A percentile compares a stretch with the other conserved stretches of the same genome.
These are phyloP conservation scores for Knoxia roxburghii DNA, from an alignment of 257 asterid species.

Conservation along the genomic window DNA sequence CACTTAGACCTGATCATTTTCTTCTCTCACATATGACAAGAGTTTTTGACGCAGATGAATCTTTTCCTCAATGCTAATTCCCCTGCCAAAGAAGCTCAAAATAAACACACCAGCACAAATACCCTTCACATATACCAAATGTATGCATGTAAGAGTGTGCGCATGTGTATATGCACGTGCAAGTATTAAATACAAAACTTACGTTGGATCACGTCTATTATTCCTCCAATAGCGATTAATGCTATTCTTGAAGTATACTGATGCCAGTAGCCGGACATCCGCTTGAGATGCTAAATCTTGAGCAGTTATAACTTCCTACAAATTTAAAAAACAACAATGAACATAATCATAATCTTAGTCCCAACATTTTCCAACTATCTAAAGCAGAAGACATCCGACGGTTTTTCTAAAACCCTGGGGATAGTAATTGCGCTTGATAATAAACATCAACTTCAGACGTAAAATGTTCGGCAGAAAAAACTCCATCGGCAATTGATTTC, in stretches of 20 bases:
- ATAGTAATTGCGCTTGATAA: neutral
- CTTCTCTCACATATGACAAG: constrained; percentile 82
- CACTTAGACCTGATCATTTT: constrained; percentile 67
- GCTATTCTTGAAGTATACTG: constrained; percentile 84
- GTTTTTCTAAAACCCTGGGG: neutral
- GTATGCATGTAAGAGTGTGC: neutral
- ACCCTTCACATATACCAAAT: neutral
- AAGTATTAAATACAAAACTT: constrained; percentile 24
- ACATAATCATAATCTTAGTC: neutral
- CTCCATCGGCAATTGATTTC: constrained; percentile 56
- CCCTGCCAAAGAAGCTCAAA: constrained; percentile 42
- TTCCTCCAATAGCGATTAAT: constrained; percentile 84
- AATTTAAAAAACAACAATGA: neutral
- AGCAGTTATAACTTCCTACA: constrained; percentile 81
- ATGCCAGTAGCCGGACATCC: constrained; percentile 84
- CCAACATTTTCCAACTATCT: neutral
- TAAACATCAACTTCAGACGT: constrained; percentile 49
- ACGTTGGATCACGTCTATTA: constrained; percentile 76
- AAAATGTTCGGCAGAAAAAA: constrained; percentile 64
- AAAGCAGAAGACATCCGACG: neutral
- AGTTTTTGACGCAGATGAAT: constrained; percentile 72
- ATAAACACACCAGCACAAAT: neutral
- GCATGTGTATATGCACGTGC: neutral
- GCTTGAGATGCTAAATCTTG: constrained; percentile 62
- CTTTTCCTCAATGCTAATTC: constrained; percentile 84